Conservation (phyloP, 495 filamentous ascomycete species). For the Aspergillus asperescens region DNA sequence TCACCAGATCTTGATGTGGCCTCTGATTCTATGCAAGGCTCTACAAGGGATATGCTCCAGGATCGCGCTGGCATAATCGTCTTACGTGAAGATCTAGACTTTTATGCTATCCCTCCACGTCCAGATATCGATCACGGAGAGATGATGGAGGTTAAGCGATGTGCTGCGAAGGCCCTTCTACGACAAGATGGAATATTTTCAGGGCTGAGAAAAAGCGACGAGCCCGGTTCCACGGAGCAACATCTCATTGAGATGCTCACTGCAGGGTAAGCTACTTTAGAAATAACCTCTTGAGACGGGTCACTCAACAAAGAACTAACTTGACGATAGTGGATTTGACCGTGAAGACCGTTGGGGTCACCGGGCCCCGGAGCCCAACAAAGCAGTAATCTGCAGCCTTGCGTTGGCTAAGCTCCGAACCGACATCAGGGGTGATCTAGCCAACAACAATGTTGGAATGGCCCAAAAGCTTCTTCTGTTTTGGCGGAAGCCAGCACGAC, state of each 20-base stretch:
- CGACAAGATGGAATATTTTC: constrained; percentile 95
- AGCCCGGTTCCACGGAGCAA: constrained; percentile 93
- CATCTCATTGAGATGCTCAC: constrained; percentile 99
- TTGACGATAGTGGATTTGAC: constrained; percentile 74
- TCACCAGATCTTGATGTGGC: constrained; percentile 59
- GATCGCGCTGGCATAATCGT: constrained; percentile 97
- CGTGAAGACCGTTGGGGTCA: constrained; percentile 94
- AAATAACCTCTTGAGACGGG: neutral
- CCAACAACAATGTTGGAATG: constrained; percentile 87
- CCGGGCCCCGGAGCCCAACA: constrained; percentile 90
- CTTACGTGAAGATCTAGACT: constrained; percentile 91
- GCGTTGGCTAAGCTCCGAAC: constrained; percentile 89
- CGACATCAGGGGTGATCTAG: constrained; percentile 75
- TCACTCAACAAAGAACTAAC: constrained; percentile 4
- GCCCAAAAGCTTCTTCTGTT: constrained; percentile 97
- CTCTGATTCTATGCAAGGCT: constrained; percentile 63
- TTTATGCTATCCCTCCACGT: constrained; percentile 91
- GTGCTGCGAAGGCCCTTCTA: constrained; percentile 79
- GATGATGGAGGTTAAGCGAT: constrained; percentile 95
- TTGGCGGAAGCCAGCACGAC: constrained; percentile 92
- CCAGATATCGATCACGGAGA: constrained; percentile 78
- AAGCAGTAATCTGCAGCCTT: constrained; percentile 95
- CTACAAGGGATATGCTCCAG: constrained; percentile 69
- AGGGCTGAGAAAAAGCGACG: constrained; percentile 88
- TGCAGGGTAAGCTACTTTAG: constrained; percentile 70